A percentile compares a stretch with the other conserved stretches of the same genome.
These are phyloP conservation scores for Clitopilus passeckerianus DNA, from an alignment of 768 basidiomycete species.

Conservation along the genomic window DNA sequence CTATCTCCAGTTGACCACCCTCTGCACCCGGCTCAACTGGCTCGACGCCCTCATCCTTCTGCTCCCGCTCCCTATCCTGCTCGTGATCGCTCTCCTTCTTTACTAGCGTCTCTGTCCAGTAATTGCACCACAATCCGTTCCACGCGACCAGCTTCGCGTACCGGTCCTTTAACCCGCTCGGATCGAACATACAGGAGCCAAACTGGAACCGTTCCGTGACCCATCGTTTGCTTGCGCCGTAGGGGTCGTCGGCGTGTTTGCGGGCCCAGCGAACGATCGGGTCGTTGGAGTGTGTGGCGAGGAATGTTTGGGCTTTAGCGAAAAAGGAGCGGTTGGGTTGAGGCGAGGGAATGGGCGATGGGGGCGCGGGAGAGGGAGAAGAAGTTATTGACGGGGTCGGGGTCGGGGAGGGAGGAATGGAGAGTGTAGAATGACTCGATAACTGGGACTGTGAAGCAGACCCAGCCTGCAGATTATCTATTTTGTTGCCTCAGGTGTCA, in stretches of 20 bases:
- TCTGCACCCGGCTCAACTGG: background rate
- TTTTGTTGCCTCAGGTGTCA: background rate
- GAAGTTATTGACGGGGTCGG: conserved; percentile 10
- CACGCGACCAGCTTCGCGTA: conserved; percentile 43
- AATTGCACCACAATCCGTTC: conserved; percentile 53
- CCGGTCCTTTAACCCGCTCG: conserved; percentile 40
- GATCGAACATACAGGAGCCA: conserved; percentile 55
- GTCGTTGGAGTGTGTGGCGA: conserved; percentile 36
- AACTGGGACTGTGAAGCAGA: conserved; percentile 10
- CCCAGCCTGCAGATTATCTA: conserved; percentile 3
- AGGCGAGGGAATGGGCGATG: conserved; percentile 9
- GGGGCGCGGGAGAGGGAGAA: conserved; percentile 10
- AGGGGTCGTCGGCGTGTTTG: conserved; percentile 49
- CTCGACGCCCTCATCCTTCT: background rate
- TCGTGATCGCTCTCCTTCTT: conserved; percentile 4
- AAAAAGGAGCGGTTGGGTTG: conserved; percentile 12
- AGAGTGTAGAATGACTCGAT: background rate
- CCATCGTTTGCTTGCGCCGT: conserved; percentile 45
- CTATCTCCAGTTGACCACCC: background rate
- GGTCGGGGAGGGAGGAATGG: conserved; percentile 8
- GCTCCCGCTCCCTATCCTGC: conserved; percentile 7
- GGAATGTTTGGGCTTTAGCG: conserved; percentile 29
- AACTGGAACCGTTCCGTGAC: conserved; percentile 54
- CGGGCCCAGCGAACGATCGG: conserved; percentile 43
- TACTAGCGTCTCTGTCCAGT: conserved; percentile 46